A percentile compares a stretch with the other conserved stretches of the same genome.
These are phyloP conservation scores for Fusarium verrucosum DNA, from an alignment of 2,329 filamentous ascomycete genomes.

Conservation along the genomic window DNA sequence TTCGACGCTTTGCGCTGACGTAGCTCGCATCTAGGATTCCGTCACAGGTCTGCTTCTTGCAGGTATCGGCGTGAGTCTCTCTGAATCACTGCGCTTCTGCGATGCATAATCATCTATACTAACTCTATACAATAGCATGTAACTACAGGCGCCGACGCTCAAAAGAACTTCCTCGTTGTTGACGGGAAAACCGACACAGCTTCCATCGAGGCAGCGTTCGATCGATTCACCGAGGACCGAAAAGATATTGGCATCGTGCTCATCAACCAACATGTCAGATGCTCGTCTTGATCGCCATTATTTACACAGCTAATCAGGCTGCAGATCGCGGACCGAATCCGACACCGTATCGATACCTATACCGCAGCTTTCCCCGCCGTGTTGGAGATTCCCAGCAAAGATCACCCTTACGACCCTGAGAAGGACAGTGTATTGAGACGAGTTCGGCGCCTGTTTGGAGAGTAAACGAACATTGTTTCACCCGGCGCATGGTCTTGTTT, in stretches of 20 bases:
- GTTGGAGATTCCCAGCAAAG: conserved; percentile 97
- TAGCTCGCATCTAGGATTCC: conserved; percentile 73
- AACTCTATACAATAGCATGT: conserved; percentile 73
- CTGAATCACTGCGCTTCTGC: neutral
- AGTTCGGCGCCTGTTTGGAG: conserved; percentile 74
- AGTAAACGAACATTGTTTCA: conserved; percentile 58
- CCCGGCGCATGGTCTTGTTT: conserved; percentile 12
- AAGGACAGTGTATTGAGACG: conserved; percentile 97
- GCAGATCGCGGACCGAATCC: conserved; percentile 93
- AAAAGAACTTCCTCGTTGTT: conserved; percentile 98
- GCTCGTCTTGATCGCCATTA: neutral
- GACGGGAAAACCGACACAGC: conserved; percentile 91
- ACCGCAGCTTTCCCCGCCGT: conserved; percentile 95
- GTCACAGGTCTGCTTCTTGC: conserved; percentile 95
- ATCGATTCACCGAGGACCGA: conserved; percentile 84
- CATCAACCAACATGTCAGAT: conserved; percentile 93
- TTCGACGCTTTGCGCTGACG: conserved; percentile 41
- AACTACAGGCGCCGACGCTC: conserved; percentile 83
- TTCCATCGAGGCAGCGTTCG: conserved; percentile 89
- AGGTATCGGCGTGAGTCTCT: conserved; percentile 80
- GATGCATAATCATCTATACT: neutral
- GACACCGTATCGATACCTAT: conserved; percentile 88
- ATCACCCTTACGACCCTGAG: conserved; percentile 98
- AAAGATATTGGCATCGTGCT: conserved; percentile 97
- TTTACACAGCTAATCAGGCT: conserved; percentile 31